Evolutionary conservation across 2,329 filamentous ascomycete species (phyloP).

Genomic region (Juglanconis oblonga): DNA sequence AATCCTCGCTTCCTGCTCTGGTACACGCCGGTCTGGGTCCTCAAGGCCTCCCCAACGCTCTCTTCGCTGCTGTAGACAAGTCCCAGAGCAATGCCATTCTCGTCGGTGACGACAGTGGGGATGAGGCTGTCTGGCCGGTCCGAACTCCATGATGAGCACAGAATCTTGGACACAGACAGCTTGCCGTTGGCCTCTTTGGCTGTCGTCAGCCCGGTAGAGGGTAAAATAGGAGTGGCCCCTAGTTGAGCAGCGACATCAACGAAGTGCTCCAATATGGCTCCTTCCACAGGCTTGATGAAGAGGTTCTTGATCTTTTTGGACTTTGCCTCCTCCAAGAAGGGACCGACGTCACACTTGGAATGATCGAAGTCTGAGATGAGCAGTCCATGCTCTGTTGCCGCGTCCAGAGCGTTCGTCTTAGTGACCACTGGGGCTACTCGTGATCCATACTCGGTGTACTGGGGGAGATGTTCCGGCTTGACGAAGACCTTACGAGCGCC

Average conservation of each 20-base stretch:
- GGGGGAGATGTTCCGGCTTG: slow-evolving; percentile 62
- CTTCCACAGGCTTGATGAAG: slow-evolving; percentile 50
- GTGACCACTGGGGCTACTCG: slow-evolving; percentile 53
- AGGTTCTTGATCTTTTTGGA: slow-evolving; percentile 44
- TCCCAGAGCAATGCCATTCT: slow-evolving; percentile 78
- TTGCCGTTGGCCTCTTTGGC: slow-evolving; percentile 58
- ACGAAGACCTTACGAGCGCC: slow-evolving; percentile 87
- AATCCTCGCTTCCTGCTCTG: slow-evolving; percentile 92
- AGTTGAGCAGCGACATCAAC: slow-evolving; percentile 46
- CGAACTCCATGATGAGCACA: slow-evolving; percentile 73
- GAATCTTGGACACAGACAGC: slow-evolving; percentile 66
- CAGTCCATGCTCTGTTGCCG: slow-evolving; percentile 44
- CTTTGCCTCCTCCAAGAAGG: slow-evolving; percentile 44
- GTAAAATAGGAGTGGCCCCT: slow-evolving; percentile 69
- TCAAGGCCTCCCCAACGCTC: slow-evolving; percentile 82
- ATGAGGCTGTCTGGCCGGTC: slow-evolving; percentile 82
- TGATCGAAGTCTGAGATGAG: slow-evolving; percentile 52
- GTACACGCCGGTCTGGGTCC: slow-evolving; percentile 79
- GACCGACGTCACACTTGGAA: slow-evolving; percentile 35
- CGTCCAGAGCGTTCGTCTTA: slow-evolving; percentile 25
- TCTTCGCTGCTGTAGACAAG: slow-evolving; percentile 93
- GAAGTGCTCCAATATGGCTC: slow-evolving; percentile 41
- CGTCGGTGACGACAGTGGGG: slow-evolving; percentile 87
- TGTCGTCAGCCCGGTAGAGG: slow-evolving; percentile 67
- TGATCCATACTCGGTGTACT: slow-evolving; percentile 53